These are phyloP conservation scores for Arabidopsis suecica DNA, from an alignment of 345 rosid species.

Conservation along the genomic window DNA sequence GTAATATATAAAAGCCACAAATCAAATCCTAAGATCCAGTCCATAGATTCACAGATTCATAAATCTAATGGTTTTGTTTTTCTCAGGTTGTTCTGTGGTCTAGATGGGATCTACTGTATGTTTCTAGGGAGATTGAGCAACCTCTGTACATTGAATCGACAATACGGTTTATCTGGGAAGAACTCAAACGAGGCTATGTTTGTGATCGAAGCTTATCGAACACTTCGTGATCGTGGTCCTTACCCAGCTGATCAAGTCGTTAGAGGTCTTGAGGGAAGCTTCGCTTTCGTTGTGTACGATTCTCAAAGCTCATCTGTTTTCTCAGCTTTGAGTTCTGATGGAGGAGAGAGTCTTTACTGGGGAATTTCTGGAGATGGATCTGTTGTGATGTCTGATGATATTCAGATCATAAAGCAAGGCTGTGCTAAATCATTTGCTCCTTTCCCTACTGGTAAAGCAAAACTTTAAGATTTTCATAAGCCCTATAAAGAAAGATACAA, in stretches of 20 bases:
- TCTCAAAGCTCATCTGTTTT: slow-evolving; percentile 73
- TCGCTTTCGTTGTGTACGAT: slow-evolving; percentile 87
- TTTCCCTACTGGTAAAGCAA: slow-evolving; percentile 64
- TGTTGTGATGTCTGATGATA: slow-evolving; percentile 80
- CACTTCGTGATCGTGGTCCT: slow-evolving; percentile 92
- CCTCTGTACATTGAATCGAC: slow-evolving; percentile 62
- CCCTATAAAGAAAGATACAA: neutral
- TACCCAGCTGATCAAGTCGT: slow-evolving; percentile 95
- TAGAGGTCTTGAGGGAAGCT: slow-evolving; percentile 84
- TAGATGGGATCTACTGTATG: slow-evolving; percentile 79
- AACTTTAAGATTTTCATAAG: neutral
- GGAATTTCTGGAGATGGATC: slow-evolving; percentile 90
- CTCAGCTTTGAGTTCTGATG: slow-evolving; percentile 85
- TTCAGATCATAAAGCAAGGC: slow-evolving; percentile 74
- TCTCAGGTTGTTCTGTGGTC: slow-evolving; percentile 77
- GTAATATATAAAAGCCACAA: slow-evolving; percentile 28
- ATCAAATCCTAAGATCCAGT: neutral
- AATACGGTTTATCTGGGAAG: slow-evolving; percentile 75
- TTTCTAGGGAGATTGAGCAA: slow-evolving; percentile 80
- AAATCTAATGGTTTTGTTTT: neutral
- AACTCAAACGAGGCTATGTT: slow-evolving; percentile 78
- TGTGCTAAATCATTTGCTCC: slow-evolving; percentile 98
- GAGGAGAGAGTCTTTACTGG: slow-evolving; percentile 78
- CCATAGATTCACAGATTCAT: neutral
- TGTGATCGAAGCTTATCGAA: slow-evolving; percentile 83